Evolutionary conservation across 2,329 filamentous ascomycete species (phyloP).

Genomic region (Ceratocystis lukuohia): DNA sequence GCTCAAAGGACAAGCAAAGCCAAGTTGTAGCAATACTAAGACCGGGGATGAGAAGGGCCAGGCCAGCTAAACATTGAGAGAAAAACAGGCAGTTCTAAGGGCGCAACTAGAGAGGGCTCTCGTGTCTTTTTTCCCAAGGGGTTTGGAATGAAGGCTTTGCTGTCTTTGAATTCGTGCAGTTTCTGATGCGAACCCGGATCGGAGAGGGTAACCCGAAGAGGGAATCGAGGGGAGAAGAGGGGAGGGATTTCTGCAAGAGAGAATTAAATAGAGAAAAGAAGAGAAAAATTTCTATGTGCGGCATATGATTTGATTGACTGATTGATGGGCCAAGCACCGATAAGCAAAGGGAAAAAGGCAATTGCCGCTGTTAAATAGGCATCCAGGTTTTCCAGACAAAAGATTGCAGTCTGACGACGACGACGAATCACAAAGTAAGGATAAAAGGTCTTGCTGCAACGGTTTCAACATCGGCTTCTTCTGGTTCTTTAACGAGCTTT

Average conservation of each 20-base stretch:
- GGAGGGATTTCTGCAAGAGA: neutral
- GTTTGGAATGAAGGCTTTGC: conserved; percentile 2
- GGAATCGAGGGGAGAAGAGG: neutral
- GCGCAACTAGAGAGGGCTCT: neutral
- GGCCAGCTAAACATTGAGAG: neutral
- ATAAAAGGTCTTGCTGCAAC: neutral
- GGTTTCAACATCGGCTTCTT: neutral
- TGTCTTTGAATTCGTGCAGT: neutral
- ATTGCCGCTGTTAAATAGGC: neutral
- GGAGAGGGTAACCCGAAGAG: neutral
- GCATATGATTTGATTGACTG: conserved; percentile 1
- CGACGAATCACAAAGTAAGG: neutral
- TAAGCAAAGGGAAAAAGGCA: neutral
- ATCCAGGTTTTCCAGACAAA: neutral
- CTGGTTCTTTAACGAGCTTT: neutral
- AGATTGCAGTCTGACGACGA: neutral
- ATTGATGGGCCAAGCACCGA: neutral
- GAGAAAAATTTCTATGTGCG: neutral
- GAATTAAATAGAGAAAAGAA: neutral
- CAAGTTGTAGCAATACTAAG: neutral
- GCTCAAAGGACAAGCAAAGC: neutral
- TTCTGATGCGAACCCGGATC: neutral
- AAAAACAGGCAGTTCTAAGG: neutral
- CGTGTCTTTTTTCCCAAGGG: neutral
- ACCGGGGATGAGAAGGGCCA: neutral